These are phyloP conservation scores for Aspergillus panamensis DNA, from an alignment of 495 filamentous ascomycete genomes.

Conservation along the genomic window DNA sequence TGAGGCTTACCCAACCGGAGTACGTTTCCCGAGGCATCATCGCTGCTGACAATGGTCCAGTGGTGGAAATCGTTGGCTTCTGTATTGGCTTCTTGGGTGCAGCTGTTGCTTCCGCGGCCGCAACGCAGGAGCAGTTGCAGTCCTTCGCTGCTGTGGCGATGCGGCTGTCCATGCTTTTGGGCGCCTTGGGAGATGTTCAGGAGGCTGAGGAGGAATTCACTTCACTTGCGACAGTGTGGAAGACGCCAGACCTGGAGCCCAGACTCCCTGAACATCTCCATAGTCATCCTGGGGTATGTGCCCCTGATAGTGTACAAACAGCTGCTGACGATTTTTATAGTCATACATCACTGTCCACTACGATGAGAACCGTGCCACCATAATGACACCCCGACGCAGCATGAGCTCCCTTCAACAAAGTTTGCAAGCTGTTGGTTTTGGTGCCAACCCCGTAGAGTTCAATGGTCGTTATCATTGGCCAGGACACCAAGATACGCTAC, in stretches of 20 bases:
- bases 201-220: constrained; percentile 28
- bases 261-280: constrained; percentile 5
- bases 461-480: constrained; percentile 25
- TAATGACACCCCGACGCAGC: constrained; percentile 18
- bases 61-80: constrained; percentile 40
- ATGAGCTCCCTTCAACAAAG: constrained; percentile 15
- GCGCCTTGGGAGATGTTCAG: constrained; percentile 42
- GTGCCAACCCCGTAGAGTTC: constrained; percentile 19
- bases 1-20: constrained; percentile 1
- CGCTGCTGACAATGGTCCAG: constrained; percentile 5
- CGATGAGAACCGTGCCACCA: constrained; percentile 22
- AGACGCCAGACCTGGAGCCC: constrained; percentile 1
- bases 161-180: constrained; percentile 36
- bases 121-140: constrained; percentile 23
- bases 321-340: neutral
- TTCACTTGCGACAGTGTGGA: constrained; percentile 22
- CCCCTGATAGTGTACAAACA: constrained; percentile 20
- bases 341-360: constrained; percentile 23
- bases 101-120: constrained; percentile 32
- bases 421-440: constrained; percentile 37
- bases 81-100: constrained; percentile 45
- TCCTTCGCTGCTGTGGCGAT: constrained; percentile 38
- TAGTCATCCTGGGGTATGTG: constrained; percentile 16
- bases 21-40: neutral
- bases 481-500: constrained; percentile 10